phyloP scores from a whole-genome alignment of 1,139 yeast species.

The Pichia cactophila region DNA sequence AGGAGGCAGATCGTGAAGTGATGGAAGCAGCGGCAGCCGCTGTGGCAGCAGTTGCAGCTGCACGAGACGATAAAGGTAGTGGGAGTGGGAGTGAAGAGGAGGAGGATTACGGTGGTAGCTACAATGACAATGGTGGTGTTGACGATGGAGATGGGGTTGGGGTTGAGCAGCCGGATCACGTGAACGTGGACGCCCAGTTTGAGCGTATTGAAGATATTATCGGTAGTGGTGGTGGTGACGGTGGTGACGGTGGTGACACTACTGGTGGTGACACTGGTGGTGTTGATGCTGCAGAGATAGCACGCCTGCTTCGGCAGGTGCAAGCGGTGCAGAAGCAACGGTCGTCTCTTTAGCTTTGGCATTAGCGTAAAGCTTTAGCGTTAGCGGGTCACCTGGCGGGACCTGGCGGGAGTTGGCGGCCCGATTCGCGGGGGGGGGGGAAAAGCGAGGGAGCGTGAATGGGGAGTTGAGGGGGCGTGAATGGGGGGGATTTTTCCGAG shows the following conservation, averaged over 20 bases:
- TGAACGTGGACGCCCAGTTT: slow-evolving; percentile 14
- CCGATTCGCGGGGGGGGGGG: neutral
- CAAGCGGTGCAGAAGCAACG: slow-evolving; percentile 2
- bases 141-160: slow-evolving; percentile 5
- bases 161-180: slow-evolving; percentile 1
- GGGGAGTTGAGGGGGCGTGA: too few species aligned
- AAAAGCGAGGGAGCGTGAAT: too few species aligned
- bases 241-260: slow-evolving; percentile 7
- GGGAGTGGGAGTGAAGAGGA: neutral
- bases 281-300: slow-evolving; percentile 15
- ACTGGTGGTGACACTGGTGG: neutral
- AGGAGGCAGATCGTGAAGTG: slow-evolving; percentile 7
- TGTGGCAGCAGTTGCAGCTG: slow-evolving; percentile 12
- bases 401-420: neutral
- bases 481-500: neutral
- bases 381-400: neutral
- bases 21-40: slow-evolving; percentile 13
- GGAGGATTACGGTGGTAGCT: neutral
- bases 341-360: too few species aligned
- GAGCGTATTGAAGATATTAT: neutral
- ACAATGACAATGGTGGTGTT: neutral
- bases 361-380: too few species aligned
- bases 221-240: slow-evolving; percentile 10
- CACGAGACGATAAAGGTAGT: neutral
- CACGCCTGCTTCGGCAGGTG: slow-evolving; percentile 14